A percentile compares a stretch with the other conserved stretches of the same genome.
phyloP scores from a whole-genome alignment of 768 basidiomycete species.

The Leccinum uliginosum region DNA sequence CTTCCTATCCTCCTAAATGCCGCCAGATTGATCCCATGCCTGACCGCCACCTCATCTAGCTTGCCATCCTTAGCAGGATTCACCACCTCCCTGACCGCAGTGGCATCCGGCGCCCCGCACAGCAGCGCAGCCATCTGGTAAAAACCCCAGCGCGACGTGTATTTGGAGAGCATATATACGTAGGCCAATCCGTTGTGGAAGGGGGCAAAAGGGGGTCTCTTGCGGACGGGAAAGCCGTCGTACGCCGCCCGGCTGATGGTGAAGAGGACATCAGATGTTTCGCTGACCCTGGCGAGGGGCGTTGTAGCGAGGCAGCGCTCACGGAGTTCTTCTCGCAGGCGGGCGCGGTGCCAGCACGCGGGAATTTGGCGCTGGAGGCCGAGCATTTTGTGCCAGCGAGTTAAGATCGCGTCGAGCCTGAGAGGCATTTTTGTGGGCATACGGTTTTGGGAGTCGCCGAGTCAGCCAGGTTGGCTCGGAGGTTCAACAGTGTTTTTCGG shows the following conservation, averaged over 20 bases:
- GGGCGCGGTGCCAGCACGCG: constrained; percentile 4
- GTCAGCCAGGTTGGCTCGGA: background rate
- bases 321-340: constrained; percentile 6
- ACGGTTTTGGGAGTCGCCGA: background rate
- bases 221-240: constrained; percentile 10
- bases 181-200: constrained; percentile 9
- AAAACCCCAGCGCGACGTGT: constrained; percentile 12
- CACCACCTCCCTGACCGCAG: constrained; percentile 11
- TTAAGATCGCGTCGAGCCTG: constrained; percentile 4
- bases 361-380: constrained; percentile 8
- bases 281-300: constrained; percentile 8
- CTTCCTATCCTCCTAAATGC: constrained; percentile 10
- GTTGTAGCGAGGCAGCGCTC: constrained; percentile 11
- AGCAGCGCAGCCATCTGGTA: constrained; percentile 12
- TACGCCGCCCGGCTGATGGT: constrained; percentile 11
- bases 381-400: constrained; percentile 9
- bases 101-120: constrained; percentile 9
- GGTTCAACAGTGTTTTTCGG: background rate
- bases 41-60: constrained; percentile 12
- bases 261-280: constrained; percentile 12
- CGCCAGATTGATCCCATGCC: constrained; percentile 9
- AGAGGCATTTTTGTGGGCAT: constrained; percentile 3
- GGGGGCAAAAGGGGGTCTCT: constrained; percentile 10
- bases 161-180: constrained; percentile 11
- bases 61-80: constrained; percentile 11